These are phyloP conservation scores for Phytomonas sp. DNA, from an alignment of 208 protist genomes.

Conservation along the genomic window DNA sequence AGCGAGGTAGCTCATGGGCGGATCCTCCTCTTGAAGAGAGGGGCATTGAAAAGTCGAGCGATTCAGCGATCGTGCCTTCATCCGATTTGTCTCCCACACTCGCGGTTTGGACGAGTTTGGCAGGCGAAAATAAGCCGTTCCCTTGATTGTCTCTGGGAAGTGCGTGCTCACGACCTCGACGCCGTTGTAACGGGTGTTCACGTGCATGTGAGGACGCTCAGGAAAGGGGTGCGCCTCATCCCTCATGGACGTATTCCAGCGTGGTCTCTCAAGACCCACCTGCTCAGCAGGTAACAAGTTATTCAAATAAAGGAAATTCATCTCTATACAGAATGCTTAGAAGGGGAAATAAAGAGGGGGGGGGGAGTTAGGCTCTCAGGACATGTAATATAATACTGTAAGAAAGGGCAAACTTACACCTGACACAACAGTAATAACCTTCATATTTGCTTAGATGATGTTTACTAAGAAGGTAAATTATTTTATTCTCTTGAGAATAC, in stretches of 20 bases:
- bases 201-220: conserved; percentile 42
- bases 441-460: too few species aligned
- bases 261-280: neutral
- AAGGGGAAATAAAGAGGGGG: conserved; percentile 8
- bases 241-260: conserved; percentile 51
- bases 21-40: conserved; percentile 17
- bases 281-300: conserved; percentile 17
- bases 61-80: conserved; percentile 9
- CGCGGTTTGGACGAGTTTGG: conserved; percentile 15
- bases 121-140: conserved; percentile 25
- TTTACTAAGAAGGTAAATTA: too few species aligned
- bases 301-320: neutral
- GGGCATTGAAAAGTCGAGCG: conserved; percentile 30
- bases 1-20: conserved; percentile 39
- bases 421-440: neutral
- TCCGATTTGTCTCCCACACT: conserved; percentile 25
- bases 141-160: conserved; percentile 51
- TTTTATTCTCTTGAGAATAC: conserved; percentile 61
- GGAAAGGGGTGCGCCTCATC: conserved; percentile 79
- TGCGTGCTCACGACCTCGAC: conserved; percentile 41
- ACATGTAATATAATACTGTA: neutral
- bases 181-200: conserved; percentile 40
- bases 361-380: neutral
- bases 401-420: neutral
- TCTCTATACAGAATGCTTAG: neutral